phyloP scores from a whole-genome alignment of 306 rosid species.

The Castanea sativa region DNA sequence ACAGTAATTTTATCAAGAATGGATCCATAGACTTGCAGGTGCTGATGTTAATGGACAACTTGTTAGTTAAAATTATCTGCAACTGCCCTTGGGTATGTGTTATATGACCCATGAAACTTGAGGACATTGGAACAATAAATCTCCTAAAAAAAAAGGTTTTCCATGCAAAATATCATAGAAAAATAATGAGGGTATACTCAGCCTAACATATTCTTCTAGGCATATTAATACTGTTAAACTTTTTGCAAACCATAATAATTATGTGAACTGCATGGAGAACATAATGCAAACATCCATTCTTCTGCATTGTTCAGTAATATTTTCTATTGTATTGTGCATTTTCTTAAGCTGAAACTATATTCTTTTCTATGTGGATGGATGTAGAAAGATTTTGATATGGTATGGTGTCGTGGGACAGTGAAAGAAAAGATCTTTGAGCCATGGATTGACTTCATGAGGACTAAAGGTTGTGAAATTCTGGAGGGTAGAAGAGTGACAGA shows the following conservation, averaged over 20 bases:
- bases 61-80: too few relatives aligned
- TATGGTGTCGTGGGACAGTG: slow-evolving; percentile 46
- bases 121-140: neutral
- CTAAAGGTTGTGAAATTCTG: slow-evolving; percentile 46
- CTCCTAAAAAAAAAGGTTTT: neutral
- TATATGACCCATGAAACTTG: neutral
- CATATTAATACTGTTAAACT: neutral
- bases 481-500: slow-evolving; percentile 36
- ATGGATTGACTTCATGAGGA: slow-evolving; percentile 45
- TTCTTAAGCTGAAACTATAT: neutral
- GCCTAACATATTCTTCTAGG: neutral
- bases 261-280: neutral
- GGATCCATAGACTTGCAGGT: neutral
- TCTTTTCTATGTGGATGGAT: slow-evolving; percentile 3
- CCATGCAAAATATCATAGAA: neutral
- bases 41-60: too few relatives aligned
- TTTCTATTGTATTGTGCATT: neutral
- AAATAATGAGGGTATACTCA: neutral
- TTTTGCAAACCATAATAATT: neutral
- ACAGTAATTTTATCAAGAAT: neutral
- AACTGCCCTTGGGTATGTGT: neutral
- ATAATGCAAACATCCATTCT: neutral
- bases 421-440: slow-evolving; percentile 45
- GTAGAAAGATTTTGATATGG: slow-evolving; percentile 56
- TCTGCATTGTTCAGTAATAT: neutral